Evolutionary conservation across 2,329 filamentous ascomycete genomes (phyloP).

Genomic region (Aspergillus flavus): DNA sequence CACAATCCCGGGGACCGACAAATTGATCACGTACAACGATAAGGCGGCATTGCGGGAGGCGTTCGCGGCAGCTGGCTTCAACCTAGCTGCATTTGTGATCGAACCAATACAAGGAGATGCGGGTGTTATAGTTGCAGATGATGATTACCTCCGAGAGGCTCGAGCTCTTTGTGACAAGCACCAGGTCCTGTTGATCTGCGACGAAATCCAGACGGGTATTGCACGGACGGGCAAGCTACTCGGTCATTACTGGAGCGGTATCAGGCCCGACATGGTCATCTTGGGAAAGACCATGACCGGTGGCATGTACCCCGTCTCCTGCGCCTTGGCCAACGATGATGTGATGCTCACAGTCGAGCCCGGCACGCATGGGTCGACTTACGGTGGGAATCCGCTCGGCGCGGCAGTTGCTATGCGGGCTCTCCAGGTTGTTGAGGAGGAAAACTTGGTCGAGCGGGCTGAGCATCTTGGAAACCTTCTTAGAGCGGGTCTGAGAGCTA

Average conservation of each 20-base stretch:
- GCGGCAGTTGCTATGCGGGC: slow-evolving; percentile 95
- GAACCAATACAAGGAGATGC: slow-evolving; percentile 98
- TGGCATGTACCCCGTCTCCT: slow-evolving; percentile 98
- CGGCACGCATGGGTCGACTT: slow-evolving; percentile 95
- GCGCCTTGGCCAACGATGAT: slow-evolving; percentile 82
- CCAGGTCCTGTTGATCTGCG: slow-evolving; percentile 93
- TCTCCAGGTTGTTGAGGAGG: slow-evolving; percentile 89
- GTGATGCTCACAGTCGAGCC: slow-evolving; percentile 96
- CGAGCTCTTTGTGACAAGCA: slow-evolving; percentile 88
- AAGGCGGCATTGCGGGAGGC: slow-evolving; percentile 76
- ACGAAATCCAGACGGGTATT: slow-evolving; percentile 98
- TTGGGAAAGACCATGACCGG: slow-evolving; percentile 97
- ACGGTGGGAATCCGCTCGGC: slow-evolving; percentile 95
- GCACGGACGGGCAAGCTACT: slow-evolving; percentile 92
- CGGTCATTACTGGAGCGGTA: slow-evolving; percentile 89
- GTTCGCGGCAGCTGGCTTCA: slow-evolving; percentile 76
- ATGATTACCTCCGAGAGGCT: slow-evolving; percentile 79
- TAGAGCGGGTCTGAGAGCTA: slow-evolving; percentile 72
- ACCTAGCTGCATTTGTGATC: slow-evolving; percentile 89
- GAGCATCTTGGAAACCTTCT: slow-evolving; percentile 80
- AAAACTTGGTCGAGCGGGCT: slow-evolving; percentile 81
- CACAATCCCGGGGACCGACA: slow-evolving; percentile 71
- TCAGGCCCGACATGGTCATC: slow-evolving; percentile 93
- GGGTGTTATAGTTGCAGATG: slow-evolving; percentile 90
- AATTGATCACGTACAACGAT: slow-evolving; percentile 83